Evolutionary conservation across 2,329 filamentous ascomycete species (phyloP).

Genomic region (Xylaria sp.): DNA sequence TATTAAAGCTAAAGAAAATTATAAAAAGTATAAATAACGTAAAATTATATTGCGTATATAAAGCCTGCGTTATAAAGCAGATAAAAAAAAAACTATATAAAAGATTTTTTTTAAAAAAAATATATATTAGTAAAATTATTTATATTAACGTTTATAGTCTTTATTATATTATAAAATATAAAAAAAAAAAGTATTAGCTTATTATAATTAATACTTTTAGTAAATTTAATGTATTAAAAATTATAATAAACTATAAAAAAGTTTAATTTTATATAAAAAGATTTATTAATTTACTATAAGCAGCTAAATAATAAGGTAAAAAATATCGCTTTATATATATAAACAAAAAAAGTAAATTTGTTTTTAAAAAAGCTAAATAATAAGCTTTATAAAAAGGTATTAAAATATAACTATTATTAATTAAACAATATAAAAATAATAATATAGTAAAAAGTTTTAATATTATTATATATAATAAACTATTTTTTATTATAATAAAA

Average conservation of each 20-base stretch:
- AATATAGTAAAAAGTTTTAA: constrained; percentile 21
- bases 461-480: constrained; percentile 17
- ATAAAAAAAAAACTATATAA: not conserved
- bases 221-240: constrained; percentile 3
- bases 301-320: not conserved
- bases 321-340: not conserved
- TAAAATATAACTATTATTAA: constrained; percentile 3
- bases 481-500: constrained; percentile 19
- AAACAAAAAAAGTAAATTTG: not conserved
- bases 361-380: not conserved
- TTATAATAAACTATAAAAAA: constrained; percentile 9
- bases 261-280: not conserved
- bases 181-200: constrained; percentile 19
- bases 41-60: not conserved
- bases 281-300: not conserved
- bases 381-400: not conserved
- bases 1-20: no score
- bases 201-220: constrained; percentile 12
- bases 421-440: constrained; percentile 3
- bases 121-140: constrained; percentile 9
- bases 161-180: constrained; percentile 20
- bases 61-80: not conserved
- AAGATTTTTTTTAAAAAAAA: not conserved
- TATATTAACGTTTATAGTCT: constrained; percentile 6
- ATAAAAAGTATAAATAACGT: not conserved